Conservation (phyloP, 257 asterid genomes). For the Plantago ovata region DNA sequence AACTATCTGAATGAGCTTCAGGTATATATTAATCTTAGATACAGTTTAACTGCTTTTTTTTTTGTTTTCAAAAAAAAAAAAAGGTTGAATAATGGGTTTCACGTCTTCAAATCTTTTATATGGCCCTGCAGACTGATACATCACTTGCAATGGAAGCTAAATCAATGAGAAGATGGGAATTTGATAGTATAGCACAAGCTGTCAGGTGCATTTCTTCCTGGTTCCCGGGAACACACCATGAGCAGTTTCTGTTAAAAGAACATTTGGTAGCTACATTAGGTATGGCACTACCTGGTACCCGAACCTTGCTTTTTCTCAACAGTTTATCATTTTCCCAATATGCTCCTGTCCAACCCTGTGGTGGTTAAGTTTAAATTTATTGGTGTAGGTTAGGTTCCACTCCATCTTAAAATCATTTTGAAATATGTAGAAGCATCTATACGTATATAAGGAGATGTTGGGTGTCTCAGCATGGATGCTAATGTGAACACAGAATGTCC, state of each 20-base stretch:
- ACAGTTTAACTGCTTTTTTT: constrained; percentile 10
- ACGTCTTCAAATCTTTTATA: constrained; percentile 5
- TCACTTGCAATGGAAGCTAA: constrained; percentile 88
- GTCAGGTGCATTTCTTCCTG: constrained; percentile 56
- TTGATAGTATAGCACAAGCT: constrained; percentile 82
- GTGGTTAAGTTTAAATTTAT: no score
- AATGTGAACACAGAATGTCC: no score
- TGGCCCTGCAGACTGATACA: constrained; percentile 66
- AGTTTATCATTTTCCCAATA: neutral
- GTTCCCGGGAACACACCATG: constrained; percentile 75
- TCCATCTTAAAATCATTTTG: no score
- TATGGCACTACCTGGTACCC: neutral
- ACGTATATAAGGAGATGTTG: no score
- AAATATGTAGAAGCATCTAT: no score
- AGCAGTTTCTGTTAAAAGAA: constrained; percentile 55
- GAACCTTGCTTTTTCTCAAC: neutral
- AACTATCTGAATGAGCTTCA: constrained; percentile 93
- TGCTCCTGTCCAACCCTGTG: neutral
- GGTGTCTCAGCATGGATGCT: no score
- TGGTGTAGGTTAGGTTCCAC: no score
- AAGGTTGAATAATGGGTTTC: constrained; percentile 12
- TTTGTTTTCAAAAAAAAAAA: no score
- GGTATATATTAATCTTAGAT: constrained; percentile 38
- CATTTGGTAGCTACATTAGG: constrained; percentile 66
- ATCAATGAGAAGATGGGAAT: constrained; percentile 95